phyloP scores from a whole-genome alignment of 441 rosid species.

The Sinapis alba region DNA sequence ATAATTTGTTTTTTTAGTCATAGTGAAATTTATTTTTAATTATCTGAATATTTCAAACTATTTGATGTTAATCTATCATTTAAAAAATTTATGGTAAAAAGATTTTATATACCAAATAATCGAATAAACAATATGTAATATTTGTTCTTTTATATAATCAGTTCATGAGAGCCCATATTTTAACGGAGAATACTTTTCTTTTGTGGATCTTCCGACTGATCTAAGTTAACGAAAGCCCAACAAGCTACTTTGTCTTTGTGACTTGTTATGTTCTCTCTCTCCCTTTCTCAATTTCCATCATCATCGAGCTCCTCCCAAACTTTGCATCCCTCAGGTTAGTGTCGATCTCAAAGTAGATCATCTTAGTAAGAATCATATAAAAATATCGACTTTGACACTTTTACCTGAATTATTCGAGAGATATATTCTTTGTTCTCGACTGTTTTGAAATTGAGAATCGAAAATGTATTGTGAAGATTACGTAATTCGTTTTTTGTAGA shows the following conservation, averaged over 20 bases:
- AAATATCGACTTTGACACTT: not conserved
- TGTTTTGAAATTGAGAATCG: not conserved
- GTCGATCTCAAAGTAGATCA: constrained; percentile 12
- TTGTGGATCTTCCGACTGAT: not conserved
- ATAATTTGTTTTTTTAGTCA: too few relatives aligned
- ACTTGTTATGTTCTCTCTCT: not conserved
- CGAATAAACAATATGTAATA: too few relatives aligned
- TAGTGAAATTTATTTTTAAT: too few relatives aligned
- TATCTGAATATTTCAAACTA: too few relatives aligned
- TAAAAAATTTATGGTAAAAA: too few relatives aligned
- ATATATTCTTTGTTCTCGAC: not conserved
- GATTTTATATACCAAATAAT: too few relatives aligned
- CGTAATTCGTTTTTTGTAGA: not conserved
- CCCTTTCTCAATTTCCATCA: not conserved
- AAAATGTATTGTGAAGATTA: not conserved
- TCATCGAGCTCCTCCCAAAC: not conserved
- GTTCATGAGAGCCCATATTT: not conserved
- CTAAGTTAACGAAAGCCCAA: not conserved
- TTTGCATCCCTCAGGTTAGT: constrained; percentile 13
- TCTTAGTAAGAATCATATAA: not conserved
- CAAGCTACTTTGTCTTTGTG: not conserved
- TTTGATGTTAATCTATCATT: too few relatives aligned
- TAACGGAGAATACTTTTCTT: not conserved
- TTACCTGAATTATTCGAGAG: not conserved
- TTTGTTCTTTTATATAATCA: not conserved